Evolutionary conservation across 192 early-diverging fungal genomes (phyloP).

Genomic region (Umbelopsis isabellina): DNA sequence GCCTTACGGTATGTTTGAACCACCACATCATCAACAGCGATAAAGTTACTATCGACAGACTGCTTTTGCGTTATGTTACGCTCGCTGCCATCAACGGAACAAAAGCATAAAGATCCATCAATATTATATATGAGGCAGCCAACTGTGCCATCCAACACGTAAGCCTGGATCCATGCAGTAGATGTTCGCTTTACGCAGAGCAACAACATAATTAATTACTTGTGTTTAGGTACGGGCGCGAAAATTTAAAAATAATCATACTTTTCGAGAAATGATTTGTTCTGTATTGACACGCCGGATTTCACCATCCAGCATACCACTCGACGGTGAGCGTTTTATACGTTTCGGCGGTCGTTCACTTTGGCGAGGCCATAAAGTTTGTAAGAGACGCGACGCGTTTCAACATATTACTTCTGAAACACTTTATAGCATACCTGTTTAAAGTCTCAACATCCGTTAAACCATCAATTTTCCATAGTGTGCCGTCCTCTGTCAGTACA

Average conservation of each 20-base stretch:
- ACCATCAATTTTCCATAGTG: background rate
- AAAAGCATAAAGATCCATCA: background rate
- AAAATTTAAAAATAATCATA: background rate
- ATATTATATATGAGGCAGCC: background rate
- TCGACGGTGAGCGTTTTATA: background rate
- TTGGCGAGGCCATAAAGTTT: background rate
- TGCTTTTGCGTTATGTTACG: background rate
- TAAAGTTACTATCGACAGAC: background rate
- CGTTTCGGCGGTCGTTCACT: background rate
- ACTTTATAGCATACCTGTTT: background rate
- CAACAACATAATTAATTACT: background rate
- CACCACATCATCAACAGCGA: background rate
- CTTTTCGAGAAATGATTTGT: background rate
- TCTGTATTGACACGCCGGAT: background rate
- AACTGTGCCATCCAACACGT: background rate
- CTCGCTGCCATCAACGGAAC: background rate
- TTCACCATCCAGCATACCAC: background rate
- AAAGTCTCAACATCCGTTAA: background rate
- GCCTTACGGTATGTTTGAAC: background rate
- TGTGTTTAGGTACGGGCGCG: background rate
- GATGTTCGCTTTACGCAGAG: background rate
- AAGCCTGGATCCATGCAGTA: background rate
- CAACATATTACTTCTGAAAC: background rate
- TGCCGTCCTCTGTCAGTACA: background rate
- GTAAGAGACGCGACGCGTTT: background rate